Evolutionary conservation across 1,139 yeast species (phyloP), one percentile per base, ranked within the genome.

Genomic region (Hyphopichia khmerensis): DNA sequence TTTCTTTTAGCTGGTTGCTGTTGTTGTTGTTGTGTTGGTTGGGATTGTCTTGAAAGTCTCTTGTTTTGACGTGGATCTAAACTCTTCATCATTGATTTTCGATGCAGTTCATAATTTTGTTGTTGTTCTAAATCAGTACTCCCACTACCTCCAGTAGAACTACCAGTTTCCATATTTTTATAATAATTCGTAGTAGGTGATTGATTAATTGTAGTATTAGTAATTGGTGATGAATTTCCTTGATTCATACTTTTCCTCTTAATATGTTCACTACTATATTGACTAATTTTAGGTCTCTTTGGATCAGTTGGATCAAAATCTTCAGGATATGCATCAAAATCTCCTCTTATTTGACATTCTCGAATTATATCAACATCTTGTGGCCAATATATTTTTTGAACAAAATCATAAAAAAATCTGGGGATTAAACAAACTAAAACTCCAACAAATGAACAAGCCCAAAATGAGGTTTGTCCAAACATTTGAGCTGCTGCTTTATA

Each of bases 361-460:
- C 98, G 75, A 46, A 93, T 78, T 49, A 93, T 82, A 59, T 93
- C 98, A 46, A 87, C 72, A 62, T 93, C 98, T 42, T 69, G 70
- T 9, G 99, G 99, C 56, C 65, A 67, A 59, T 73, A 80, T 35
- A 86, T 62, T 54, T 81, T 84, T 51, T 77, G 81, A 37, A 79
- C 59, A 40, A 82, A 72, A 64, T 87, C 90, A 55, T 72, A 77
- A 26, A 82, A 65, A 58, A 88, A 82, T 51, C 96, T 78, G 9
- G 98, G 98, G 17, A 89, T 56, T 50, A 93, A 63, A 61, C 95
- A 87, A 33, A 79, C 76, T 18, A 86, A 57, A 9, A 85, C 67
- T 11, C 96, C 96, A 43, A 87, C 72, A 48, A 87, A 74, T 34
- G 84, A 64, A 51, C 88, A 83, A 0, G 90, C 91, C 99, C 99